phyloP scores from a whole-genome alignment of 345 rosid genomes.

The Eutrema japonicum region DNA sequence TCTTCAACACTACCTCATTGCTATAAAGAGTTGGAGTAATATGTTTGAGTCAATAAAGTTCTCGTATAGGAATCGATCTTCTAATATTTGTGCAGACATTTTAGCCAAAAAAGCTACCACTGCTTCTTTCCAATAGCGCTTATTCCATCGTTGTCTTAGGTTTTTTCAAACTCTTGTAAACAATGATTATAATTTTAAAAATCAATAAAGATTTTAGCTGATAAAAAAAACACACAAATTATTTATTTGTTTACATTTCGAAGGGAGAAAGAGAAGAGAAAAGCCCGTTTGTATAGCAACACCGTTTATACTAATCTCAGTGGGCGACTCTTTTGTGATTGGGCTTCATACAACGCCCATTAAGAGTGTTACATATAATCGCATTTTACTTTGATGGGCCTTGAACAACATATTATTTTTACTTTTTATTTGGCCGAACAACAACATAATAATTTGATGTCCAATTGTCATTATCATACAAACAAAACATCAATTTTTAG shows the following conservation, averaged over 20 bases:
- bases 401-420: not conserved
- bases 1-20: too few species aligned
- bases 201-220: too few species aligned
- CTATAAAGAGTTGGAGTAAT: too few species aligned
- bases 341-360: not conserved
- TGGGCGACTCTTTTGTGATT: not conserved
- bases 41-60: too few species aligned
- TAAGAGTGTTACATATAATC: not conserved
- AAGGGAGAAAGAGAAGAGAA: not conserved
- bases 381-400: constrained; percentile 6
- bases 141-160: too few species aligned
- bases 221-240: not conserved
- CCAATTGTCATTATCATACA: constrained; percentile 4
- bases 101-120: too few species aligned
- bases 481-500: constrained; percentile 6
- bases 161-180: too few species aligned
- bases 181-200: too few species aligned
- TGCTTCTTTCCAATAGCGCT: too few species aligned
- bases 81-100: too few species aligned
- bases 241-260: not conserved
- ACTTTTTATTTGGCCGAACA: not conserved
- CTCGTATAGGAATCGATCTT: too few species aligned
- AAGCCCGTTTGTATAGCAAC: not conserved
- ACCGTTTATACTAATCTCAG: not conserved
- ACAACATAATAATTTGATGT: not conserved